Evolutionary conservation across 2,329 filamentous ascomycete genomes (phyloP), one percentile per base, ranked within the genome.

Genomic region (Alternaria gaisen): DNA sequence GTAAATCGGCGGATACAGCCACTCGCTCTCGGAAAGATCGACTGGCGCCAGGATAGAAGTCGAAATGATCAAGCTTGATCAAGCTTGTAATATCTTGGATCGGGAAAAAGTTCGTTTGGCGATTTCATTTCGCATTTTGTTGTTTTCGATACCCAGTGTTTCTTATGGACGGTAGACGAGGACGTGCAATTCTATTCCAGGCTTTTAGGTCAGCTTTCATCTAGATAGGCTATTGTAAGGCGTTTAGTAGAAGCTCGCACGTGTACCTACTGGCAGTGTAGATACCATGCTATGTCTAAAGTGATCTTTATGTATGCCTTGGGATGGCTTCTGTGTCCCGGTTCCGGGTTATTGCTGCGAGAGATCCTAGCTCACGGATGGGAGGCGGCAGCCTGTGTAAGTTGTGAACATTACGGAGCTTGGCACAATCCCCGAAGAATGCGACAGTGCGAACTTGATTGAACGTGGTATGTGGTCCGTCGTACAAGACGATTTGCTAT

Each of bases 91-190:
- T n/a, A 2, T 43, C 2, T 16, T 32, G 2, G 4, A 22, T 4
- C 1, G 8, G 8, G 1, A 8, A 30, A 0, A 10, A 0, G 10
- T 1, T 11, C 22, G 1, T n/a, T 16, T 12, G 14, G 32, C 10
- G 14, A 5, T 24, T 48, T 40, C 24, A 22, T 22, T 46, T 9
- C 44, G 52, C 44, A 11, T 34, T 7, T 28, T 47, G 24, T 10
- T 56, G 10, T 59, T 56, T 30, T 43, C 18, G 38, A 59, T 50
- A 44, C 51, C 42, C 52, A 18, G 24, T 28, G 24, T 22, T 34
- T 30, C 1, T n/a, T 22, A n/a, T 14, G 3, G 11, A 30, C 3
- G 20, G 41, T 53, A 20, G 10, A 6, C 24, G 6, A 20, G 30
- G n/a, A 24, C 40, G 22, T 40, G 41, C 34, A 9, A 26, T 3